phyloP scores from a whole-genome alignment of 2,329 filamentous ascomycete species.

The Colletotrichum liaoningense region DNA sequence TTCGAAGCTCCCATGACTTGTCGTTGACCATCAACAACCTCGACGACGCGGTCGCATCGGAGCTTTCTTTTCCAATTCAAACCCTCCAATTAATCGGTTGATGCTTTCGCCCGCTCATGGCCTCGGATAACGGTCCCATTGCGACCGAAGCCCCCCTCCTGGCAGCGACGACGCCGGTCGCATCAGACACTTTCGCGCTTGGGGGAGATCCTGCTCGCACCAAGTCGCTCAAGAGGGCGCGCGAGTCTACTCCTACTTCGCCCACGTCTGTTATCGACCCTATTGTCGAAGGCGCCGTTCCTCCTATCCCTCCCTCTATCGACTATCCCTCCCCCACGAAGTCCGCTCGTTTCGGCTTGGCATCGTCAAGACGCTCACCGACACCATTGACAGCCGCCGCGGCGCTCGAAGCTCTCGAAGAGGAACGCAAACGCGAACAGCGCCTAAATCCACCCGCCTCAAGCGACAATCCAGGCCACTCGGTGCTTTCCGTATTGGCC shows the following conservation, averaged over 20 bases:
- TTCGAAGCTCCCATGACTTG: slow-evolving; percentile 31
- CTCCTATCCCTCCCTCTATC: slow-evolving; percentile 15
- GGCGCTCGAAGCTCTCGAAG: slow-evolving; percentile 65
- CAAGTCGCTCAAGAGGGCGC: slow-evolving; percentile 55
- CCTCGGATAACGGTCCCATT: slow-evolving; percentile 64
- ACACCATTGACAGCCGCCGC: slow-evolving; percentile 54
- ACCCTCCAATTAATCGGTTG: slow-evolving; percentile 15
- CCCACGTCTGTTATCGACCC: slow-evolving; percentile 44
- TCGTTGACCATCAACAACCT: slow-evolving; percentile 28
- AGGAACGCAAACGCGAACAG: slow-evolving; percentile 58
- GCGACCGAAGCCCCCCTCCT: slow-evolving; percentile 62
- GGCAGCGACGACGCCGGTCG: slow-evolving; percentile 48
- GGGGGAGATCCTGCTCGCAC: slow-evolving; percentile 47
- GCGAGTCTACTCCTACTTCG: slow-evolving; percentile 55
- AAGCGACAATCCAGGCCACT: slow-evolving; percentile 66
- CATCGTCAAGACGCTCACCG: slow-evolving; percentile 54
- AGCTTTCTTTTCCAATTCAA: neutral
- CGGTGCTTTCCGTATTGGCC: slow-evolving; percentile 64
- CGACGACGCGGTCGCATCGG: slow-evolving; percentile 24
- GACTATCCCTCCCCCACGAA: slow-evolving; percentile 61
- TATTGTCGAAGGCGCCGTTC: slow-evolving; percentile 19
- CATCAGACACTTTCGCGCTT: slow-evolving; percentile 53
- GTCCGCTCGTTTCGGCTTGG: slow-evolving; percentile 61
- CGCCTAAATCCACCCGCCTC: slow-evolving; percentile 54
- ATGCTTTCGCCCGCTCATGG: slow-evolving; percentile 53